Evolutionary conservation across 2,329 filamentous ascomycete species (phyloP).

Genomic region (Karstenula rhodostoma): DNA sequence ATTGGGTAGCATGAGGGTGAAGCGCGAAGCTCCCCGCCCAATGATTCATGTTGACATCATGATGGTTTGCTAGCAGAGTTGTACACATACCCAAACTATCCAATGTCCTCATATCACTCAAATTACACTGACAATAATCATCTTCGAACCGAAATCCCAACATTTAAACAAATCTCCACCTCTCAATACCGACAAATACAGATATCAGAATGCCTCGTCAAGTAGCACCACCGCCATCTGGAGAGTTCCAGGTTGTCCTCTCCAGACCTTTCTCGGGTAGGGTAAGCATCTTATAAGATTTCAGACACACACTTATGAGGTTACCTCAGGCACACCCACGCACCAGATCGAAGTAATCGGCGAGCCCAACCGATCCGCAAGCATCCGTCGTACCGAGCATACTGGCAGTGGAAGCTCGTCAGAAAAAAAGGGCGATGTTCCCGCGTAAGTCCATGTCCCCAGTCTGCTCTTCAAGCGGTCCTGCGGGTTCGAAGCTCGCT

Average conservation of each 20-base stretch:
- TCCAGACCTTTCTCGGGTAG: constrained; percentile 38
- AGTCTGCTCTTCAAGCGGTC: not conserved
- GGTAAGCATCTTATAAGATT: constrained; percentile 4
- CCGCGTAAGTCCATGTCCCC: constrained; percentile 27
- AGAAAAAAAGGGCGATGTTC: constrained; percentile 51
- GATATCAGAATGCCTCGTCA: constrained; percentile 32
- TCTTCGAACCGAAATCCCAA: not conserved
- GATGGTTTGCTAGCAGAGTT: not conserved
- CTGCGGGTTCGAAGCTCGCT: not conserved
- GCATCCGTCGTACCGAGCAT: constrained; percentile 42
- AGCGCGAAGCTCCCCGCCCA: not conserved
- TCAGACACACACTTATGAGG: constrained; percentile 23
- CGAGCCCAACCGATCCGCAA: constrained; percentile 51
- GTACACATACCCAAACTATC: not conserved
- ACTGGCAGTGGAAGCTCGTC: constrained; percentile 39
- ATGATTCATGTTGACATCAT: constrained; percentile 11
- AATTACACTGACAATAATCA: not conserved
- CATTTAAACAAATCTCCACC: not conserved
- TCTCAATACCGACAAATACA: not conserved
- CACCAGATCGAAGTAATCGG: constrained; percentile 52
- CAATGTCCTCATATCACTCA: not conserved
- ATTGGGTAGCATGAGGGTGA: not conserved
- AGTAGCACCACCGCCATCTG: constrained; percentile 78
- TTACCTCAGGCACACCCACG: constrained; percentile 26
- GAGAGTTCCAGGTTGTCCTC: constrained; percentile 74